Conservation (phyloP, 331 rosid species). For the Spiraea crenata region DNA sequence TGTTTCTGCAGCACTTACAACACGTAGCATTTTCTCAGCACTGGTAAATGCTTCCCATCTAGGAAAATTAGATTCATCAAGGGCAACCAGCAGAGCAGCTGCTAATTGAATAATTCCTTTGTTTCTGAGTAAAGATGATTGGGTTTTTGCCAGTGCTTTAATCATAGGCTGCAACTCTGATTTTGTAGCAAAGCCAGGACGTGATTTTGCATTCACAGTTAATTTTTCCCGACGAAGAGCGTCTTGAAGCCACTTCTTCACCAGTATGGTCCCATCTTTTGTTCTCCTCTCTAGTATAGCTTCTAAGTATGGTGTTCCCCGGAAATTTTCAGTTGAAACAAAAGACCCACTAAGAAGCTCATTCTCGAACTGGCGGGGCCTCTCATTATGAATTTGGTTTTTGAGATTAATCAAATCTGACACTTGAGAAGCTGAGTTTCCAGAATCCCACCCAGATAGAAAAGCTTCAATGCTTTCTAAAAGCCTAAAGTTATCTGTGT, state of each 20-base stretch:
- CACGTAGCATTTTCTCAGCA: conserved; percentile 66
- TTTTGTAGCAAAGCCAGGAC: conserved; percentile 58
- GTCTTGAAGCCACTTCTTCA: conserved; percentile 96
- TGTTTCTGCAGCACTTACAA: conserved; percentile 76
- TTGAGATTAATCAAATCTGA: conserved; percentile 51
- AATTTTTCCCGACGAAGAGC: conserved; percentile 59
- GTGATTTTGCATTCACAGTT: conserved; percentile 57
- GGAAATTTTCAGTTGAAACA: conserved; percentile 70
- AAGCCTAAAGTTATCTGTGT: conserved; percentile 47
- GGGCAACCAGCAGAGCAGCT: conserved; percentile 63
- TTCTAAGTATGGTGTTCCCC: conserved; percentile 79
- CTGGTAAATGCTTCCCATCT: conserved; percentile 86
- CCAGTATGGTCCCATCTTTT: conserved; percentile 71
- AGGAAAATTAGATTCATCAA: conserved; percentile 60
- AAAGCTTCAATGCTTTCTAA: conserved; percentile 71
- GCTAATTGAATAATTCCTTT: conserved; percentile 93
- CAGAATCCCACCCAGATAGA: conserved; percentile 74
- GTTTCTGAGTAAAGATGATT: conserved; percentile 66
- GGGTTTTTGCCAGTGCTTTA: conserved; percentile 67
- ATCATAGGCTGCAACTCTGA: conserved; percentile 72
- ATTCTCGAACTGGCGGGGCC: conserved; percentile 29
- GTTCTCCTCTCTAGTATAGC: conserved; percentile 81
- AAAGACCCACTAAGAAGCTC: conserved; percentile 64
- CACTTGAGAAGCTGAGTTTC: conserved; percentile 49
- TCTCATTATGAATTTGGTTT: conserved; percentile 43